These are phyloP conservation scores for Pseudotulostoma volvatum DNA, from an alignment of 495 filamentous ascomycete genomes.

Conservation along the genomic window DNA sequence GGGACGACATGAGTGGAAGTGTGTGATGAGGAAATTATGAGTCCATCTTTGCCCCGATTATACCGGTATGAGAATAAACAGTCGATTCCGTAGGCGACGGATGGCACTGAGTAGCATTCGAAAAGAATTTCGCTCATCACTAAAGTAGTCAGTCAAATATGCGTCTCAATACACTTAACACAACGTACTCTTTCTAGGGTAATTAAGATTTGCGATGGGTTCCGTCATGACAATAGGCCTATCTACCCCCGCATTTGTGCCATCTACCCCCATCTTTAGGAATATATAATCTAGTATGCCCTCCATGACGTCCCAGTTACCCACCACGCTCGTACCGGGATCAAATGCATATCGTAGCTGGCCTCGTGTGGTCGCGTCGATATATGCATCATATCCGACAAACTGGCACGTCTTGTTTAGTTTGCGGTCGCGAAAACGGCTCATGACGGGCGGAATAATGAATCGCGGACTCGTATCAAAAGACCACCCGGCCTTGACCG, in stretches of 20 bases:
- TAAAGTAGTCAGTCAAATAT: slow-evolving; percentile 20
- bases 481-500: slow-evolving; percentile 86
- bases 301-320: slow-evolving; percentile 96
- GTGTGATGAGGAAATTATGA: slow-evolving; percentile 83
- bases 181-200: slow-evolving; percentile 65
- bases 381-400: slow-evolving; percentile 77
- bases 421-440: slow-evolving; percentile 87
- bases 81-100: slow-evolving; percentile 84
- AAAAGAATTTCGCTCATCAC: slow-evolving; percentile 96
- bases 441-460: slow-evolving; percentile 71
- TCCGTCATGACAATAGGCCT: slow-evolving; percentile 92
- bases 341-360: slow-evolving; percentile 88
- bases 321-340: slow-evolving; percentile 71
- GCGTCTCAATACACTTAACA: not conserved
- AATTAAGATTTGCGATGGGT: slow-evolving; percentile 74
- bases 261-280: slow-evolving; percentile 77
- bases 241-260: slow-evolving; percentile 52
- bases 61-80: slow-evolving; percentile 87
- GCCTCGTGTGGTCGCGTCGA: slow-evolving; percentile 80
- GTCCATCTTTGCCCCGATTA: slow-evolving; percentile 73
- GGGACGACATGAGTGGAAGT: slow-evolving; percentile 94
- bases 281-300: slow-evolving; percentile 84
- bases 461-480: slow-evolving; percentile 69
- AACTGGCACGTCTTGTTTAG: slow-evolving; percentile 76
- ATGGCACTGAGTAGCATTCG: slow-evolving; percentile 81